Percentiles rank a stretch among this genome's conserved stretches.
phyloP scores from a whole-genome alignment of 176 grass and related monocot species.

The Triticum timopheevii region DNA sequence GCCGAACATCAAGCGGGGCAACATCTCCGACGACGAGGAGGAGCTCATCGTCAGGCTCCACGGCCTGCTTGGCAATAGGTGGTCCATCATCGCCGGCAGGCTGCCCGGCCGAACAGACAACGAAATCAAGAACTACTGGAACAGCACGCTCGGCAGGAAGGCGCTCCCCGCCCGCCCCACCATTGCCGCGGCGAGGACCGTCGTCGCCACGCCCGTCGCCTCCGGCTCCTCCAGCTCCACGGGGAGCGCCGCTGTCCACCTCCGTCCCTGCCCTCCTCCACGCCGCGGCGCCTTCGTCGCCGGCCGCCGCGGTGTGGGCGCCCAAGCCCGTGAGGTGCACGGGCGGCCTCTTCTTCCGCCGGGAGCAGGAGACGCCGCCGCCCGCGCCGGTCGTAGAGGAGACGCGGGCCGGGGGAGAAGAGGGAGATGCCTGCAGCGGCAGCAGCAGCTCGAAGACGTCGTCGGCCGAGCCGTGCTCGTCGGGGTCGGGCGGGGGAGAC shows the following conservation, averaged over 20 bases:
- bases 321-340: conserved; percentile 56
- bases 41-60: conserved; percentile 90
- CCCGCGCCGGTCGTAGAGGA: background rate
- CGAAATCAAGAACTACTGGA: conserved; percentile 99
- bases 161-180: background rate
- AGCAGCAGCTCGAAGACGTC: conserved; percentile 18
- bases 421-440: conserved; percentile 25
- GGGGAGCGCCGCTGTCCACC: background rate
- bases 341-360: conserved; percentile 26
- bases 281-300: background rate
- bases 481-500: background rate
- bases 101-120: conserved; percentile 97
- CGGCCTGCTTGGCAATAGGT: conserved; percentile 87
- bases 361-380: background rate
- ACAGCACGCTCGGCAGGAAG: conserved; percentile 77
- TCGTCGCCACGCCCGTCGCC: background rate
- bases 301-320: conserved; percentile 15
- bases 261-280: background rate
- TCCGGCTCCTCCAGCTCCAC: background rate
- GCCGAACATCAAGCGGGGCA: conserved; percentile 76
- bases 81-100: conserved; percentile 83
- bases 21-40: conserved; percentile 84
- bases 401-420: background rate
- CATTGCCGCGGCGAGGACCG: background rate
- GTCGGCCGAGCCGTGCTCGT: conserved; percentile 27